A percentile compares a stretch with the other conserved stretches of the same genome.
phyloP scores from a whole-genome alignment of 257 asterid species.

The Rehmannia glutinosa region DNA sequence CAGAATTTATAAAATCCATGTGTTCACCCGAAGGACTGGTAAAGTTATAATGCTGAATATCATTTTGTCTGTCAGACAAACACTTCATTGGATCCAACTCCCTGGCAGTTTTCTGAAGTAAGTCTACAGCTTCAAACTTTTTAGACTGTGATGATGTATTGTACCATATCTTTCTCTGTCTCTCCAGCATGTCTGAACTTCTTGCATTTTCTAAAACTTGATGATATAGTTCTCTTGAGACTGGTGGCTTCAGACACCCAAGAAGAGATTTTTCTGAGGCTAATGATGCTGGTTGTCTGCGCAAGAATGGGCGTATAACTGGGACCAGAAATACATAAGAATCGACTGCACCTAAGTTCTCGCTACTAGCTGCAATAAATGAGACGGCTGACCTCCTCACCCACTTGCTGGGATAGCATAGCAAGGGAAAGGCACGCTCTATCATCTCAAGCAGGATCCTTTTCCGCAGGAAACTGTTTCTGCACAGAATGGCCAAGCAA shows the following conservation, averaged over 20 bases:
- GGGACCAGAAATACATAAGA: conserved; percentile 96
- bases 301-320: conserved; percentile 78
- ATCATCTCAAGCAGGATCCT: conserved; percentile 87
- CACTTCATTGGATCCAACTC: conserved; percentile 68
- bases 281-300: conserved; percentile 92
- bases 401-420: conserved; percentile 95
- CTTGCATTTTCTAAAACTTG: conserved; percentile 73
- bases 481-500: conserved; percentile 90
- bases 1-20: conserved; percentile 32
- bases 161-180: conserved; percentile 98
- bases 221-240: conserved; percentile 71
- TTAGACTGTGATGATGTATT: conserved; percentile 69
- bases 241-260: conserved; percentile 83
- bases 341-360: conserved; percentile 92
- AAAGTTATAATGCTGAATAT: conserved; percentile 37
- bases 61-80: conserved; percentile 61
- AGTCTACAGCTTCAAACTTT: conserved; percentile 64
- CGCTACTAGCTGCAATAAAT: conserved; percentile 90
- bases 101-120: conserved; percentile 61
- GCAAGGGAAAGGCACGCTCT: conserved; percentile 82
- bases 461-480: conserved; percentile 80
- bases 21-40: conserved; percentile 30
- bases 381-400: conserved; percentile 77
- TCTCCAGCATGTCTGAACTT: conserved; percentile 95
- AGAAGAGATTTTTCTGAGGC: conserved; percentile 83